Base-by-base conservation (phyloP, 495 filamentous ascomycete species). In the Xylaria flabelliformis region DNA sequence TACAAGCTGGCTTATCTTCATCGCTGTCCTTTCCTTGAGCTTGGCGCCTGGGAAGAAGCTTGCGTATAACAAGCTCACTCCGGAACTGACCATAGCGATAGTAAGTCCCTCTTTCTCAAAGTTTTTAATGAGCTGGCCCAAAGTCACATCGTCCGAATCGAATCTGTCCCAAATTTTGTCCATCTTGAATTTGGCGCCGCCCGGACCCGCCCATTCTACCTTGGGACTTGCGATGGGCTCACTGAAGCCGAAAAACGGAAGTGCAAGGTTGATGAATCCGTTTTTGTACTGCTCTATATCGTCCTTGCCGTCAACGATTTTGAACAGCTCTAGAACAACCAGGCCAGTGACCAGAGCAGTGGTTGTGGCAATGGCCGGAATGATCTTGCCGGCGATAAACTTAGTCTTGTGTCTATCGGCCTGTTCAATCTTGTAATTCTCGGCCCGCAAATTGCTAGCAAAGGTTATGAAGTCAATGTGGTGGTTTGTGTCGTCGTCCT, bases 391-490 rank as follows among this genome's bases (percentile, higher is more conserved):
- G 32, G 97, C 97, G 82, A 99, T 98, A 83, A 98, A 98, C 84
- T 99, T 99, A 69, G 95, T 99, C 88, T 94, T 94, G 87, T 98
- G 97, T 66, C 93, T 88, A 77, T 99, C 94, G 0, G 97, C 95
- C 72, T 90, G 88, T 73, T 92, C 87, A 75, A 99, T 99, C 69
- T 93, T 94, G 87, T 99, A 99, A 81, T 99, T 99, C 78, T 97
- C 92, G 8, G 97, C 97, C 63, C 97, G 93, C 42, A 98, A 87
- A 81, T 99, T 99, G 85, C 94, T 97, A 67, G 95, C 94, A 1
- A 94, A 94, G 9, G 97, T 95, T 81, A 99, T 99, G 85, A 99
- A 98, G 83, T 98, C 96, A 80, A 99, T 99, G 84, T 99, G 97
- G 80, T 94, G 87, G 83, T 99, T 99, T 62, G 91, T 94, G 82